Evolutionary conservation across 2,329 filamentous ascomycete genomes (phyloP), one percentile per base, ranked within the genome.

Genomic region (Chalaropsis ovoidea): DNA sequence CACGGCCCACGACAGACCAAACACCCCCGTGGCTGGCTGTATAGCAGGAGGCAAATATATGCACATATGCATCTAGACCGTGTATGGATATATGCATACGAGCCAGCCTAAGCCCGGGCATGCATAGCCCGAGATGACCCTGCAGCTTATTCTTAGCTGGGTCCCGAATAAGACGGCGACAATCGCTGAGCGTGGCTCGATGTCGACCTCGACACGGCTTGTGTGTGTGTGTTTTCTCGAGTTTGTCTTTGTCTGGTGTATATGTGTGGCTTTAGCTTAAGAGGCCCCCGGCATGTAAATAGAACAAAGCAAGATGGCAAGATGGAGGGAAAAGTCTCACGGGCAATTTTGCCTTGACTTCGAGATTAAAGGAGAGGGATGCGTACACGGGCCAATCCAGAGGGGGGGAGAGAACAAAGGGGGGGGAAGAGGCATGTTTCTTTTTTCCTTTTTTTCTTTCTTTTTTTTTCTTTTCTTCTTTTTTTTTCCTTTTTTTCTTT

Each of bases 381-480:
- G 22, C 27, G 27, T 27, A n/a, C 52, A 31, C 27, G 15, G 22
- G 52, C 52, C 52, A 56, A 31, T 6, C 13, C 15, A n/a, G 24
- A 8, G 11, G 52, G 2, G 24, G 11, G 24, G 7, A 3, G 11
- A 11, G 15, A 17, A 22, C 13, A 31, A 17, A 15, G 24, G 15
- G 49, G 19, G 24, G 13, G 49, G 22, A 56, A 31, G 15, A 19
- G 19, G n/a, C n/a, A 8, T 19, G 47, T 13, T 45, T 22, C 24
- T 13, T 39, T 65, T 45, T 41, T 22, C 13, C 19, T 49, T 39
- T 66, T n/a, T 24, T 63, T 43, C 56, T 17, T 42, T 19, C 15
- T 49, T 13, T 49, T 24, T 43, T 62, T 61, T 43, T n/a, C 56
- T 4, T 41, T 24, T 65, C 13, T 60, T 65, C 19, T 49, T 43